Evolutionary conservation across 805 yeast species (phyloP).

Genomic region (Metschnikowia proteae): DNA sequence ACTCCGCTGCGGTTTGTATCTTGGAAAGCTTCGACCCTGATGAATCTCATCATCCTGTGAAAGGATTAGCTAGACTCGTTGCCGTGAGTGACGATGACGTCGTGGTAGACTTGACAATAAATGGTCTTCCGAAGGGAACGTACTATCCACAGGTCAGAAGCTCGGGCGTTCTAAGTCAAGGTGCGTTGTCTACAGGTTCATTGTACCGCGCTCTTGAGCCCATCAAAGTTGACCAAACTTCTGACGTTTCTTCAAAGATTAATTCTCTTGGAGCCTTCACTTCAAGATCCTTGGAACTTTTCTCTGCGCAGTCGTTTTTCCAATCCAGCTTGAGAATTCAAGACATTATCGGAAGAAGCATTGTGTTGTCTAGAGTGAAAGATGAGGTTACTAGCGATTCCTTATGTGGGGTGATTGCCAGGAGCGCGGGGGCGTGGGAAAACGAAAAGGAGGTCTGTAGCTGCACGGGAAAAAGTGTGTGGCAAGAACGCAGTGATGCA

Average conservation of each 20-base stretch:
- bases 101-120: slow-evolving; percentile 73
- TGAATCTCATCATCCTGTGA: slow-evolving; percentile 55
- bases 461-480: slow-evolving; percentile 90
- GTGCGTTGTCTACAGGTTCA: slow-evolving; percentile 64
- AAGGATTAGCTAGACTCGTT: slow-evolving; percentile 85
- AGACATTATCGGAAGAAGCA: slow-evolving; percentile 69
- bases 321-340: slow-evolving; percentile 46
- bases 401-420: slow-evolving; percentile 84
- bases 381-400: slow-evolving; percentile 41
- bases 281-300: slow-evolving; percentile 4
- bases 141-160: slow-evolving; percentile 68
- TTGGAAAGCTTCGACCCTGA: slow-evolving; percentile 63
- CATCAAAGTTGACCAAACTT: slow-evolving; percentile 27
- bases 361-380: slow-evolving; percentile 43
- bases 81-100: slow-evolving; percentile 51
- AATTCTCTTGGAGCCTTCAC: slow-evolving; percentile 33
- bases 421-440: slow-evolving; percentile 97
- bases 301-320: slow-evolving; percentile 37
- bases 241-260: slow-evolving; percentile 26
- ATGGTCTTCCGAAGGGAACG: slow-evolving; percentile 61
- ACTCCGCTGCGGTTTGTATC: slow-evolving; percentile 88
- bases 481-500: slow-evolving; percentile 92
- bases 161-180: slow-evolving; percentile 73
- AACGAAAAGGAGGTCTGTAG: slow-evolving; percentile 90
- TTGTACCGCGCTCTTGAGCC: slow-evolving; percentile 45